Evolutionary conservation across 352 stramenopile genomes (phyloP).

Genomic region (Globisporangium acanthophoron): DNA sequence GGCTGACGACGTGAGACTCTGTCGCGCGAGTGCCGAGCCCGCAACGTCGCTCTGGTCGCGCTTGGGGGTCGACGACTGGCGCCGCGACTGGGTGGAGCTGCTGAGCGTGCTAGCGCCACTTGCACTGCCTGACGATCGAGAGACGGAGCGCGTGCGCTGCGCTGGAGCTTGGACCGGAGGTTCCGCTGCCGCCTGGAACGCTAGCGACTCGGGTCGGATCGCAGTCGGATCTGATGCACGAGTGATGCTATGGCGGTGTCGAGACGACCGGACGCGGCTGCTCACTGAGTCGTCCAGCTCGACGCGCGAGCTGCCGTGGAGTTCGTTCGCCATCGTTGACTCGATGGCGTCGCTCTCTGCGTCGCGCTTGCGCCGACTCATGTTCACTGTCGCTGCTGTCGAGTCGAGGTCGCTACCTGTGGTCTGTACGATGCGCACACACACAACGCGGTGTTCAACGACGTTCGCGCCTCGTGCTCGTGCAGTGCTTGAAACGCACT

Average conservation of each 20-base stretch:
- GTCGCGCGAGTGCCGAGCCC: neutral
- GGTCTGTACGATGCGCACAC: no score
- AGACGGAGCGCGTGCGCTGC: conserved; percentile 1
- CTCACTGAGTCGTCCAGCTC: neutral
- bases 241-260: neutral
- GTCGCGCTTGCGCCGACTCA: conserved; percentile 16
- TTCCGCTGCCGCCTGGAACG: neutral
- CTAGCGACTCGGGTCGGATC: neutral
- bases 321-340: neutral
- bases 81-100: neutral
- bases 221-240: neutral
- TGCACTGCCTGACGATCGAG: neutral
- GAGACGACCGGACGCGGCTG: conserved; percentile 1
- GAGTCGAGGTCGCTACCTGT: no score
- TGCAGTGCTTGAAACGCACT: neutral
- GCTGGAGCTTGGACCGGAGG: neutral
- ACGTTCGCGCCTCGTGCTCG: no score
- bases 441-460: no score
- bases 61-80: conserved; percentile 2
- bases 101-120: neutral
- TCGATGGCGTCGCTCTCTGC: neutral
- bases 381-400: conserved; percentile 9
- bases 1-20: conserved; percentile 36
- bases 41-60: conserved; percentile 1
- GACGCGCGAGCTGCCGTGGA: neutral